Evolutionary conservation across 2,329 filamentous ascomycete species (phyloP).

Genomic region (Diaporthe amygdali): DNA sequence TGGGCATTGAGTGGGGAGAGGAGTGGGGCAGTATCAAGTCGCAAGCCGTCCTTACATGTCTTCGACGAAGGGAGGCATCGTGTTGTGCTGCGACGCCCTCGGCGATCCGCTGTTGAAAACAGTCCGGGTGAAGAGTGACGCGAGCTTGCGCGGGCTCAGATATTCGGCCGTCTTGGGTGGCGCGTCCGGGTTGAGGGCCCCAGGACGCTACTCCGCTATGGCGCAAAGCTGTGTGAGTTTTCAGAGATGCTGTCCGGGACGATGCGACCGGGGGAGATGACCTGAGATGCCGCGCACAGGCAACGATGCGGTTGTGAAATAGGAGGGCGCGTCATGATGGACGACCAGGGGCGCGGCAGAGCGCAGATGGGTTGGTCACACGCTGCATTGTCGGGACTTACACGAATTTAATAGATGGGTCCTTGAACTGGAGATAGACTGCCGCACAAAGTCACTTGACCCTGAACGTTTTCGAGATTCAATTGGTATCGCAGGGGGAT

Average conservation of each 20-base stretch:
- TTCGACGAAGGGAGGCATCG: constrained; percentile 22
- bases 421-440: background rate
- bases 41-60: constrained; percentile 19
- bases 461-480: background rate
- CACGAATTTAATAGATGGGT: background rate
- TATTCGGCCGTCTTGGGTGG: constrained; percentile 22
- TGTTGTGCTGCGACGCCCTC: background rate
- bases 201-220: constrained; percentile 13
- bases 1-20: background rate
- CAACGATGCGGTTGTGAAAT: background rate
- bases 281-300: background rate
- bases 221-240: constrained; percentile 3
- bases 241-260: constrained; percentile 5
- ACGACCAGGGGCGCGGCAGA: background rate
- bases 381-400: background rate
- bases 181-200: constrained; percentile 17
- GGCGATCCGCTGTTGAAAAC: background rate
- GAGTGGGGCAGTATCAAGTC: background rate
- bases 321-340: background rate
- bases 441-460: background rate
- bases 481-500: background rate
- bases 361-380: background rate
- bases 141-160: constrained; percentile 20
- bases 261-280: background rate
- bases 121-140: constrained; percentile 16